Base-by-base conservation (phyloP, 2,329 filamentous ascomycete species). In the Torrubiella hemipterigena region DNA sequence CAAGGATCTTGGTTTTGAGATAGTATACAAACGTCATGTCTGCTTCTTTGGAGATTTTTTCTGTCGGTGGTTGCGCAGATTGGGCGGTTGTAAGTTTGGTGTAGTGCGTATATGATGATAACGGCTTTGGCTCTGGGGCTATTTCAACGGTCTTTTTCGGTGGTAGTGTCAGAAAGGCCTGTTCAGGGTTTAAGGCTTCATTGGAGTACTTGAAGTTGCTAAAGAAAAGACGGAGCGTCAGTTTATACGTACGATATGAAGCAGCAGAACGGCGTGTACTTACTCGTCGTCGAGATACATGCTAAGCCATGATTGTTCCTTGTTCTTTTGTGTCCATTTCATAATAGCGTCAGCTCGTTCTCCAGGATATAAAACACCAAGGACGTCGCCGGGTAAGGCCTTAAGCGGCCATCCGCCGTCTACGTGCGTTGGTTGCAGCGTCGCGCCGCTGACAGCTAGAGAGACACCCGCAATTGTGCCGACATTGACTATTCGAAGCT, bases 231-330 rank as follows among this genome's bases (percentile, higher is more conserved):
- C 32, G 23, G 31, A 19, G 13, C 2, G 25, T 18, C 10, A 29
- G n/a, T 6, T 4, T 23, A 4, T 3, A 12, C 15, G 8, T 22
- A 7, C 12, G 6, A 10, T 19, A 13, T 23, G 15, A 10, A 20
- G 16, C 7, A 12, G 14, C 19, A 20, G 16, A n/a, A n/a, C n/a
- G n/a, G n/a, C 7, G 10, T 15, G 10, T 6, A 39, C 40, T 32
- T 29, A 47, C 46, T 48, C 46, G n/a, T 45, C 35, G 26, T 47
- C 46, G 17, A 47, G 33, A 16, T 44, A 41, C 14, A 48, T 30
- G 29, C 40, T 43, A 8, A 48, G 30, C 30, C 40, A 42, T 10
- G 40, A 28, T 4, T 31, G 22, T 10, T 32, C 18, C 1, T 28
- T 12, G 10, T 21, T 34, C 1, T 22, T 34, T 2, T 28, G 31